Evolutionary conservation across 2,329 filamentous ascomycete species (phyloP).

Genomic region (Mycosphaerelloides madeirae): DNA sequence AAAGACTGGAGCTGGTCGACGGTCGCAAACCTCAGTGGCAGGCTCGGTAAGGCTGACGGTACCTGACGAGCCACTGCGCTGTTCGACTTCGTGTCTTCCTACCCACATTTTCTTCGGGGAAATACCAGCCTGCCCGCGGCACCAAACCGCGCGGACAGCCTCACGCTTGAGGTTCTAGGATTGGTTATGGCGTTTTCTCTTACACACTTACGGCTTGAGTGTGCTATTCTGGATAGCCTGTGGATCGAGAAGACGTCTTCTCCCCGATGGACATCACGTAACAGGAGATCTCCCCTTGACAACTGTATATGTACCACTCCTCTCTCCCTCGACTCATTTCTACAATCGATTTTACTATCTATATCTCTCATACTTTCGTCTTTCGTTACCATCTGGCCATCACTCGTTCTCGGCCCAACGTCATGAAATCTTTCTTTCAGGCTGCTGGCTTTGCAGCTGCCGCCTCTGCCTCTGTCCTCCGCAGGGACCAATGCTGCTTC

Average conservation of each 20-base stretch:
- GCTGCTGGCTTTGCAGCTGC: slow-evolving; percentile 16
- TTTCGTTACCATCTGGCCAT: slow-evolving; percentile 9
- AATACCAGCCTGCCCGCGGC: too few species aligned
- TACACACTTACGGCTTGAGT: too few species aligned
- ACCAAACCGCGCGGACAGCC: too few species aligned
- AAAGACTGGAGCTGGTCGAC: neutral
- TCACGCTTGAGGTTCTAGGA: too few species aligned
- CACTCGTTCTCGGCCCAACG: slow-evolving; percentile 2
- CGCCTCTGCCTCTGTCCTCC: slow-evolving; percentile 16
- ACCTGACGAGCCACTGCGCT: neutral
- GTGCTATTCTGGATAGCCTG: too few species aligned
- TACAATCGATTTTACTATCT: neutral
- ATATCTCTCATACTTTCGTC: slow-evolving; percentile 4
- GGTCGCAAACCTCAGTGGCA: neutral
- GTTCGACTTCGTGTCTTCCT: too few species aligned
- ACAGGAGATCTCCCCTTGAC: too few species aligned
- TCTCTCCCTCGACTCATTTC: slow-evolving; percentile 1
- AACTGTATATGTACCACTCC: slow-evolving; percentile 4
- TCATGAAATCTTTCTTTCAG: slow-evolving; percentile 13
- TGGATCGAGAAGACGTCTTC: too few species aligned
- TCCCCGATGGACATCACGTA: too few species aligned
- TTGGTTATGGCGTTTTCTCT: too few species aligned
- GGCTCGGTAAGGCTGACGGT: slow-evolving; percentile 8
- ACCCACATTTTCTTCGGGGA: too few species aligned
- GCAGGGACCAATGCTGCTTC: slow-evolving; percentile 20